These are phyloP conservation scores for Petunia hybrid DNA, from an alignment of 305 asterid genomes.

Conservation along the genomic window DNA sequence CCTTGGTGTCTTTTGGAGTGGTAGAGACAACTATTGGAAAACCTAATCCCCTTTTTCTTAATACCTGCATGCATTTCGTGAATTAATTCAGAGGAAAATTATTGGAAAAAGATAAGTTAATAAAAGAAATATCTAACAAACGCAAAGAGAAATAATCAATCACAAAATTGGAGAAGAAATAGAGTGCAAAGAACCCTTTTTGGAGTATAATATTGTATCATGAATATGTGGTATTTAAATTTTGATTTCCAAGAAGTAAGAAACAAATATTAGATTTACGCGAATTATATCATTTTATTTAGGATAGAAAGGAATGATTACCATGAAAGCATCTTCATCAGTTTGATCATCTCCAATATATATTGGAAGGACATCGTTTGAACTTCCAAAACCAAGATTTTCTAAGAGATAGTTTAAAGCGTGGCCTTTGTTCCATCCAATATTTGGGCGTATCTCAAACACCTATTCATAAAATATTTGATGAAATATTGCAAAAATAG, in stretches of 20 bases:
- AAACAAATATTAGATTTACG: no score
- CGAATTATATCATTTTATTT: not conserved
- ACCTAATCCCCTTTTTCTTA: constrained; percentile 8
- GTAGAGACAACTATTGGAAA: constrained; percentile 5
- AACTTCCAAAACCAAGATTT: constrained; percentile 1
- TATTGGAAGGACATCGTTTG: constrained; percentile 24
- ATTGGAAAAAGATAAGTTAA: not conserved
- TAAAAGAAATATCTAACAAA: no score
- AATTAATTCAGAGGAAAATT: not conserved
- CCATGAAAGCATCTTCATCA: constrained; percentile 34
- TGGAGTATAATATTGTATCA: not conserved
- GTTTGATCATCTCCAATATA: constrained; percentile 34
- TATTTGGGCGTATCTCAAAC: constrained; percentile 31
- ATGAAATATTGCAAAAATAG: not conserved
- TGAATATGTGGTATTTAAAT: no score
- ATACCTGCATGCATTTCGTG: not conserved
- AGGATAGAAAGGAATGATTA: not conserved
- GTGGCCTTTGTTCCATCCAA: constrained; percentile 34
- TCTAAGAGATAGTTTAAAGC: constrained; percentile 24
- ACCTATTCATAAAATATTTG: not conserved
- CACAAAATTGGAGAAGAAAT: no score
- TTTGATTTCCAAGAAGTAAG: no score
- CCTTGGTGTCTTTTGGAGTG: not conserved
- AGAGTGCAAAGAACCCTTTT: no score
- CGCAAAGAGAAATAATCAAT: no score